Evolutionary conservation across 2,329 filamentous ascomycete genomes (phyloP), one percentile per base, ranked within the genome.

Genomic region (Aphanoascus verrucosus): DNA sequence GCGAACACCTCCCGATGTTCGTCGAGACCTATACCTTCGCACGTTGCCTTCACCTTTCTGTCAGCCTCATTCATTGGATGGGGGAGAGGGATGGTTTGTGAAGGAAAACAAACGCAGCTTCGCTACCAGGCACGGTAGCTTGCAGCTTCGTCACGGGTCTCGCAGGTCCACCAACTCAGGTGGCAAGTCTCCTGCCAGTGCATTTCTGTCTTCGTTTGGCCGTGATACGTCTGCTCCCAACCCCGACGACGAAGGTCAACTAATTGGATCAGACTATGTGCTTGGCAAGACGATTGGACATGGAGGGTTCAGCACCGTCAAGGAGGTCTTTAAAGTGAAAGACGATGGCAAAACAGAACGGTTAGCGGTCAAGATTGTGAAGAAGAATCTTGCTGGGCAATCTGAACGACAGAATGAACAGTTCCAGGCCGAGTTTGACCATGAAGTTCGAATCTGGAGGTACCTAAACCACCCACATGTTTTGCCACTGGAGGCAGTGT

Each of bases 401-500:
- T 74, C 72, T 28, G 81, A 84, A 57, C 66, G 69, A 15, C 80
- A 84, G 59, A 84, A 84, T 57, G 82, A 85, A 40, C 75, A 77
- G 57, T 75, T 81, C 11, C 82, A 85, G 62, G 78, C 80, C 9
- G 79, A 84, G 58, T 82, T 85, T 56, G 82, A 85, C 61, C 82
- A 84, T 57, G 82, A 85, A 69, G 79, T 85, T 44, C 76, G 79
- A 42, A 76, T 85, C 40, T 85, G 82, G 82, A 76, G 82, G 44
- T 82, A 81, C 60, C 69, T 85, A 42, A 76, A 76, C 53, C 81
- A 85, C 61, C 74, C 74, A 0, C 77, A 84, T 61, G 77, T 85
- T 46, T 67, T 85, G 31, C 76, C 78, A 0, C 72, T 85, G 6
- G 74, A 83, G 55, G 75, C 78, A 4, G 82, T 84, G 17, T 84